Conservation (phyloP, 2,329 filamentous ascomycete genomes). For the Trichoderma polysporum region DNA sequence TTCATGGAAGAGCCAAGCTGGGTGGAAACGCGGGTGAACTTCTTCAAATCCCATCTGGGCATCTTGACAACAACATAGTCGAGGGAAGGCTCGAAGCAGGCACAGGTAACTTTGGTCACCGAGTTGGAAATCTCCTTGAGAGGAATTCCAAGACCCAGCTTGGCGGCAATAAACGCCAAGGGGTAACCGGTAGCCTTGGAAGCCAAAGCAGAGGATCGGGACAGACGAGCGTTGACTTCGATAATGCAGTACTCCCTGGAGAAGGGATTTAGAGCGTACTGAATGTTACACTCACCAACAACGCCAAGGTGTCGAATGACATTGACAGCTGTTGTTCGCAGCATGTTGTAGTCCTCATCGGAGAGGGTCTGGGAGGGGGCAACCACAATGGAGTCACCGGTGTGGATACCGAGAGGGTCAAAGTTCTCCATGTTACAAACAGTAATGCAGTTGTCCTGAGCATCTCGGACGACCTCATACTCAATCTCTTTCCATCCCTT, state of each 20-base stretch:
- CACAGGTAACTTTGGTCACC: constrained; percentile 92
- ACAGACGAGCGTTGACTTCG: constrained; percentile 95
- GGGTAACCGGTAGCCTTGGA: constrained; percentile 98
- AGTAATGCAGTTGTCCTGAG: constrained; percentile 96
- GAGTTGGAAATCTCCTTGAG: constrained; percentile 96
- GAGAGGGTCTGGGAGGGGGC: constrained; percentile 95
- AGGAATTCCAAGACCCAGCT: constrained; percentile 90
- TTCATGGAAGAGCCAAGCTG: constrained; percentile 98
- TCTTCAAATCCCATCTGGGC: constrained; percentile 97
- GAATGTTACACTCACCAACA: constrained; percentile 98
- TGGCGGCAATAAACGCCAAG: constrained; percentile 92
- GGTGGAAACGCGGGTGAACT: constrained; percentile 95
- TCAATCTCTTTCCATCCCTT: constrained; percentile 99
- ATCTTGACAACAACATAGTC: constrained; percentile 99
- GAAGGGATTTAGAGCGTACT: constrained; percentile 94
- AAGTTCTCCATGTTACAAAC: constrained; percentile 99
- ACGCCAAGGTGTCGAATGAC: constrained; percentile 96
- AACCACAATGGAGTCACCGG: constrained; percentile 96
- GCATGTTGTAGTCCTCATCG: constrained; percentile 99
- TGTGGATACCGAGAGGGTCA: constrained; percentile 95
- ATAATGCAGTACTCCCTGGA: constrained; percentile 98
- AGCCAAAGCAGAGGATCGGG: constrained; percentile 88
- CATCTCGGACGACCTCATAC: constrained; percentile 96
- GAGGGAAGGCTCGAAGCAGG: constrained; percentile 96
- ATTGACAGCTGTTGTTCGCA: constrained; percentile 93